These are phyloP conservation scores for Hypoxylon rubiginosum DNA, from an alignment of 2,329 filamentous ascomycete genomes.

Conservation along the genomic window DNA sequence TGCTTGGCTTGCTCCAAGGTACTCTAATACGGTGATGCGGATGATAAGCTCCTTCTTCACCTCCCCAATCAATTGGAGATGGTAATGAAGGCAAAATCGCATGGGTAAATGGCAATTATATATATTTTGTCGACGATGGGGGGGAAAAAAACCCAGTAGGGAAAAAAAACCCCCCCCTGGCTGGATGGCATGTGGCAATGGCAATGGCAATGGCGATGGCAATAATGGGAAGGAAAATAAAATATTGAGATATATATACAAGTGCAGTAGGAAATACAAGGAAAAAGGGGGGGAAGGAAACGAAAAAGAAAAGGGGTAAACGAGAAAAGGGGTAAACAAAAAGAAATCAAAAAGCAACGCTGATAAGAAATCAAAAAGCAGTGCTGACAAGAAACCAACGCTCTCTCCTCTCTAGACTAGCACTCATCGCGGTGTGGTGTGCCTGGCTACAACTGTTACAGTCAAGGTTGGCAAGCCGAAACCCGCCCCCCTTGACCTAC, in stretches of 20 bases:
- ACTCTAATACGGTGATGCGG: background rate
- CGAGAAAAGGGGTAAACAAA: background rate
- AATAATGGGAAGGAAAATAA: too few relatives aligned
- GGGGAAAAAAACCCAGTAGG: too few relatives aligned
- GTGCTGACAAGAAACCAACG: background rate
- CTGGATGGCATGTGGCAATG: too few relatives aligned
- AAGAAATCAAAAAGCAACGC: too few relatives aligned
- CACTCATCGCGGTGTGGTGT: background rate
- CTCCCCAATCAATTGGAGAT: background rate
- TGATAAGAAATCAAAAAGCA: too few relatives aligned
- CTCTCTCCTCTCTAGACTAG: background rate
- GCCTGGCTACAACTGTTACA: background rate
- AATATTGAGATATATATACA: too few relatives aligned
- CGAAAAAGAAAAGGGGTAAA: background rate
- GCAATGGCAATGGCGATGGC: too few relatives aligned
- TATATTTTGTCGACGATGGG: too few relatives aligned
- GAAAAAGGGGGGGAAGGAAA: background rate
- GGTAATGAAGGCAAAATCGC: background rate
- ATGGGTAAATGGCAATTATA: too few relatives aligned
- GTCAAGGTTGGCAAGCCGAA: background rate
- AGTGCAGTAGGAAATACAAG: too few relatives aligned
- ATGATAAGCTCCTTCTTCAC: background rate
- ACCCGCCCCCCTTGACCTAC: slow-evolving; percentile 20
- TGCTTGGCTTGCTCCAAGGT: background rate
- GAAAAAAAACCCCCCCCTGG: too few relatives aligned